Evolutionary conservation across 2,329 filamentous ascomycete species (phyloP).

Genomic region (Incumbomyces delicatus): DNA sequence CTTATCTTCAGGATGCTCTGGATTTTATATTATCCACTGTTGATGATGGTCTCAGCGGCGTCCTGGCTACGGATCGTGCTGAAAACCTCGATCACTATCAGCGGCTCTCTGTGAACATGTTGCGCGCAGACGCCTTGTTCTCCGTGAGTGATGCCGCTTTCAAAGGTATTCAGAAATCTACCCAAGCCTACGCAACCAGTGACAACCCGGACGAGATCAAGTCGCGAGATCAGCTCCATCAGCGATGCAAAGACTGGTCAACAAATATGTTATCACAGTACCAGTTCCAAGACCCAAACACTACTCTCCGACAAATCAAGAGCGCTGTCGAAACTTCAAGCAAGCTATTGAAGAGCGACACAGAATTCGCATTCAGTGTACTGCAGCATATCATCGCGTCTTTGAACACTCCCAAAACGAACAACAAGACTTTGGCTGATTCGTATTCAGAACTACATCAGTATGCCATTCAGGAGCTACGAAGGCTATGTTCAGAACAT

Average conservation of each 20-base stretch:
- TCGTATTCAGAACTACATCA: conserved; percentile 81
- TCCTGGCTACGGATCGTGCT: conserved; percentile 30
- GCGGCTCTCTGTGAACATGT: conserved; percentile 43
- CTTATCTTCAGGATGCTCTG: conserved; percentile 75
- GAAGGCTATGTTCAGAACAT: conserved; percentile 80
- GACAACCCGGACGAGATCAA: conserved; percentile 39
- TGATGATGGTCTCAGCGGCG: conserved; percentile 56
- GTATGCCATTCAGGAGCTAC: conserved; percentile 76
- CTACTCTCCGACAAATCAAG: conserved; percentile 71
- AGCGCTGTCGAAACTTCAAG: conserved; percentile 78
- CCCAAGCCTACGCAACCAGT: conserved; percentile 39
- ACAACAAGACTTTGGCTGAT: conserved; percentile 68
- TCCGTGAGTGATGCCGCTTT: conserved; percentile 80
- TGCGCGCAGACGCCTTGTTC: conserved; percentile 80
- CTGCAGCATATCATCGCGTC: conserved; percentile 85
- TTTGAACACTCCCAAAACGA: conserved; percentile 61
- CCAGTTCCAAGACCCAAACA: conserved; percentile 59
- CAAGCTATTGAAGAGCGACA: conserved; percentile 64
- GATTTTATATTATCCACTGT: conserved; percentile 75
- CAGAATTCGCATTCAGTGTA: conserved; percentile 75
- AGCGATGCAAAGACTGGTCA: conserved; percentile 32
- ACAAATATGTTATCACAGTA: conserved; percentile 30
- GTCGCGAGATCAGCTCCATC: conserved; percentile 30
- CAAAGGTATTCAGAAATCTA: conserved; percentile 82
- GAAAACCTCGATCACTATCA: conserved; percentile 26